Conservation (phyloP, 2,329 filamentous ascomycete species). For the Pestalotiopsis sp. region DNA sequence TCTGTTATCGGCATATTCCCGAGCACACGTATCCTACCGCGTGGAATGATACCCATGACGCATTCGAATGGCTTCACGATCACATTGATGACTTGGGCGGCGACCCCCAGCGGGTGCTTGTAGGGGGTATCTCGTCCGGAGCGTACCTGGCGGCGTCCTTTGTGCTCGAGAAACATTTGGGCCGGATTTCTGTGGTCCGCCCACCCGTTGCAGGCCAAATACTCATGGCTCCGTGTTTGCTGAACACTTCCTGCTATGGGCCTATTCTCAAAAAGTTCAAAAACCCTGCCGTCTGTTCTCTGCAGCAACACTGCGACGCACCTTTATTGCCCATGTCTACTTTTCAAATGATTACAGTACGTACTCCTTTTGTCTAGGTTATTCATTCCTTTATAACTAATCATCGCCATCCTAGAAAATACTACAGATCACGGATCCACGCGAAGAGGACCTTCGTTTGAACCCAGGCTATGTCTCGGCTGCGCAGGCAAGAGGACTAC, state of each 20-base stretch:
- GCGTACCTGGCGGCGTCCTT: slow-evolving; percentile 9
- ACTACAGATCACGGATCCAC: background rate
- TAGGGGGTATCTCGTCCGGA: slow-evolving; percentile 6
- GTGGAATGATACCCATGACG: slow-evolving; percentile 7
- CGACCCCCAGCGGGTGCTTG: background rate
- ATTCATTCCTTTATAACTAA: background rate
- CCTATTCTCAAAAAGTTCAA: background rate
- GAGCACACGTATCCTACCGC: slow-evolving; percentile 7
- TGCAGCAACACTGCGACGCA: background rate
- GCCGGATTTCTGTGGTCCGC: background rate
- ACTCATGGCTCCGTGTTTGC: slow-evolving; percentile 1
- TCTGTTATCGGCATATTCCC: slow-evolving; percentile 7
- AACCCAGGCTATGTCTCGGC: slow-evolving; percentile 4
- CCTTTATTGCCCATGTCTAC: background rate
- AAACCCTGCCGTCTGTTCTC: slow-evolving; percentile 1
- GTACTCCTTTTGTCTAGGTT: background rate
- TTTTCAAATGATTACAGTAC: background rate
- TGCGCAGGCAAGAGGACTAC: background rate
- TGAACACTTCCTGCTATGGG: slow-evolving; percentile 2
- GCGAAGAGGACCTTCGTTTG: background rate
- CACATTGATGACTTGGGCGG: slow-evolving; percentile 7
- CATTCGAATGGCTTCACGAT: slow-evolving; percentile 7
- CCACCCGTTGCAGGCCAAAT: slow-evolving; percentile 6
- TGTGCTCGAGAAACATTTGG: slow-evolving; percentile 9
- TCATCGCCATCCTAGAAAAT: background rate